Conservation (phyloP, 2,329 filamentous ascomycete species). For the Verticillium nubilum region DNA sequence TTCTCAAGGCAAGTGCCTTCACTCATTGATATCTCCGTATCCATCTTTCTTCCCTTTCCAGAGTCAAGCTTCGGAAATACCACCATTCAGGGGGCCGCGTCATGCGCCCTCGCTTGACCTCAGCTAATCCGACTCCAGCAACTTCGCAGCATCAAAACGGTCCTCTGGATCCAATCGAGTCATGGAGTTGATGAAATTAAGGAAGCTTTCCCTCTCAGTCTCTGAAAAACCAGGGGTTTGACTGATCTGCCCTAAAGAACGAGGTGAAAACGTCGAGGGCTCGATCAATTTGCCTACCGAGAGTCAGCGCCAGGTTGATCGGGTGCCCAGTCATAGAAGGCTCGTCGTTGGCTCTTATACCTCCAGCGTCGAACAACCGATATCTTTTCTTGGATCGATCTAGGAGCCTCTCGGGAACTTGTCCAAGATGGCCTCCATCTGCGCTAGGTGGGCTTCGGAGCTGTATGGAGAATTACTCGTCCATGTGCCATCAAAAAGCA, state of each 20-base stretch:
- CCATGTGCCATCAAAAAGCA: constrained; percentile 18
- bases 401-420: constrained; percentile 9
- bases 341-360: not conserved
- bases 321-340: not conserved
- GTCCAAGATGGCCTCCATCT: constrained; percentile 16
- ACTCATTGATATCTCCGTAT: no score
- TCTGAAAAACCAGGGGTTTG: constrained; percentile 2
- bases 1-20: no score
- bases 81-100: no score
- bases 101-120: no score
- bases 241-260: constrained; percentile 6
- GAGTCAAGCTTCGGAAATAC: no score
- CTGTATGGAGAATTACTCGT: constrained; percentile 13
- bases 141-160: constrained; percentile 5
- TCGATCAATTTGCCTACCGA: constrained; percentile 8
- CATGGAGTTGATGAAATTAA: constrained; percentile 10
- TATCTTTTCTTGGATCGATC: constrained; percentile 3
- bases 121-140: constrained; percentile 5
- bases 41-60: no score
- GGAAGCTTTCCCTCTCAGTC: constrained; percentile 5
- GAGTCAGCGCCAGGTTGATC: not conserved
- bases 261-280: constrained; percentile 8
- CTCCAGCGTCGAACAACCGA: constrained; percentile 7
- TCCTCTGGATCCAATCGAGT: constrained; percentile 6
- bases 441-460: constrained; percentile 18